Evolutionary conservation across 495 filamentous ascomycete genomes (phyloP), one percentile per base, ranked within the genome.

Genomic region (Aspergillus diversus): DNA sequence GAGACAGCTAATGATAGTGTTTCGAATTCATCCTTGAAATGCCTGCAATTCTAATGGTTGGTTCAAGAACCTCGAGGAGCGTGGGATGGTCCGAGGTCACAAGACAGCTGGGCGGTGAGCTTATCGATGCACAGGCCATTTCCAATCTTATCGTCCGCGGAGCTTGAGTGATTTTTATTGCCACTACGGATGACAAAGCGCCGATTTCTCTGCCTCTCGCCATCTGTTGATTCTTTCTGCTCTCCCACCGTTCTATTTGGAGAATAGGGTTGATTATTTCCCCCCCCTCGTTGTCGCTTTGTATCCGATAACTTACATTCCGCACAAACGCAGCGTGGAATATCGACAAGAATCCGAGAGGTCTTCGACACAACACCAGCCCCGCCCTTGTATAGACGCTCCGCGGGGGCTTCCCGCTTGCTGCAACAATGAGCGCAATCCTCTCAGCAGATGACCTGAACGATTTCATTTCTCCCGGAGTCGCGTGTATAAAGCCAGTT

Each of bases 401-500:
- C 32, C 9, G 60, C 58, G 65, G 54, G 61, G 53, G 52, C 39
- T 61, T 46, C 58, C 67, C 50, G 67, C 63, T 47, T 33, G 57
- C 63, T 71, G 71, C 72, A 68, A 82, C 72, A 60, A 98, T 98
- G 94, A 94, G 90, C 65, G 95, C 95, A 33, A 98, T 99, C 64
- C 88, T 99, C 61, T 97, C 93, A 55, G 91, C 90, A 63, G 93
- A 98, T 78, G 92, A 97, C 75, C 82, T 99, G 63, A 99, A 99
- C 80, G 95, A 99, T 81, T 99, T 99, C 80, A 99, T 99, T 71
- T 93, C 90, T 34, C 95, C 95, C 7, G 95, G 95, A 39, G 92
- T 99, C 62, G 95, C 95, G 39, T 99, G 95, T 77, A 97, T 99
- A 75, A 99, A 99, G 71, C 95, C 95, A 17, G 86, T 99, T 66